Evolutionary conservation across 495 filamentous ascomycete species (phyloP), one percentile per base, ranked within the genome.

Genomic region (Penicillium soppii): DNA sequence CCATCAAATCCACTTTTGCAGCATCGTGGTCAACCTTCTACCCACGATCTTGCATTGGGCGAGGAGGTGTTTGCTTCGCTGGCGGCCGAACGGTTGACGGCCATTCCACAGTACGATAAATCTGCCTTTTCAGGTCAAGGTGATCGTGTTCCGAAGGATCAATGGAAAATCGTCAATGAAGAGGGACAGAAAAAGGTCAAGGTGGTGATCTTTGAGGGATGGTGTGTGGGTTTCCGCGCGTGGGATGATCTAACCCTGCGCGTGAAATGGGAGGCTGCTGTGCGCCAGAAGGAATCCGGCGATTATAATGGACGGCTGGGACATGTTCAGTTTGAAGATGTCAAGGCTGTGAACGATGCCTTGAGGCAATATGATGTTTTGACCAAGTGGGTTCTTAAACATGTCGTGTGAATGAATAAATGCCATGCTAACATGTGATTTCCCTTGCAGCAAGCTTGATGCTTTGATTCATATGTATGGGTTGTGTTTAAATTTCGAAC

Each of bases 101-200:
- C 72, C n/a, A 76, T 96, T 36, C 91, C 91, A 10, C 70, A 69
- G 44, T 97, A 95, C 76, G 86, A 94, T 71, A 97, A 96, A 65
- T 85, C 88, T 35, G 82, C 82, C 10, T 89, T 84, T 69, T 65
- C 70, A 23, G 92, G 92, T 8, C 76, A 85, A 43, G 94, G 94
- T 7, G 92, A 96, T 69, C 86, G 91, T 15, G 68, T 81, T 2
- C 80, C 83, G 0, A 65, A 73, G 29, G 68, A 59, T 4, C 52
- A 75, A 39, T 95, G 90, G 89, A 59, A 76, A 39, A 62, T 63
- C 1, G 80, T 89, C 20, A 90, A 91, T 69, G 59, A 51, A 13
- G 77, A 78, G 8, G 76, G 68, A 1, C 68, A 75, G 43, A 50
- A 70, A 12, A 72, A 67, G 30, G 69, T 89, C 21, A 74, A 84